phyloP scores from a whole-genome alignment of 805 yeast species.

The Wickerhamomyces canadensis region DNA sequence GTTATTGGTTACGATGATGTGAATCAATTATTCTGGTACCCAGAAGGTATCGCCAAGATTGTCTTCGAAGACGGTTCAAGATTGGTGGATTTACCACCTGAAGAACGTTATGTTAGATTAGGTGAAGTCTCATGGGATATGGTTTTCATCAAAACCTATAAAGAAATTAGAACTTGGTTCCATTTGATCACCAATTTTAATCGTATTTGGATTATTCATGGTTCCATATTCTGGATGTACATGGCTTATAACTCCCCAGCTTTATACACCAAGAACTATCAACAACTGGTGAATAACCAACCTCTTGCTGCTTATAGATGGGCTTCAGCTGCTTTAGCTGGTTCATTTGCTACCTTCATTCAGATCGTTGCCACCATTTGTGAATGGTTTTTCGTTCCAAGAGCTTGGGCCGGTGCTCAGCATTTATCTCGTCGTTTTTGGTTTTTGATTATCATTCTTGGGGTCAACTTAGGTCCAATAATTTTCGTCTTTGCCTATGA shows the following conservation, averaged over 20 bases:
- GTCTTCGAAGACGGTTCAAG: constrained; percentile 89
- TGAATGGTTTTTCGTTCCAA: constrained; percentile 96
- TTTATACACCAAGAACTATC: constrained; percentile 80
- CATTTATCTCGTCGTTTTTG: constrained; percentile 83
- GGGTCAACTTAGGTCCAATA: constrained; percentile 76
- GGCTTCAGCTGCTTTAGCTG: constrained; percentile 93
- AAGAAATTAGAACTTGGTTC: constrained; percentile 96
- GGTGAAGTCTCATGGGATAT: constrained; percentile 91
- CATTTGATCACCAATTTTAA: constrained; percentile 92
- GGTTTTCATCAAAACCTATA: constrained; percentile 93
- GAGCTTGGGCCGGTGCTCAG: constrained; percentile 99
- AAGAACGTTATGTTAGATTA: constrained; percentile 81
- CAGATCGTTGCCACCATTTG: constrained; percentile 84
- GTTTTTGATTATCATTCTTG: constrained; percentile 62
- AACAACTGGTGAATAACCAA: constrained; percentile 74
- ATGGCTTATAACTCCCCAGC: constrained; percentile 90
- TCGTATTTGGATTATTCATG: constrained; percentile 97
- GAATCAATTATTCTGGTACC: constrained; percentile 98
- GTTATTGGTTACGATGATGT: constrained; percentile 95
- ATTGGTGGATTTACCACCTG: constrained; percentile 81
- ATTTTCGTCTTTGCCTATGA: constrained; percentile 82
- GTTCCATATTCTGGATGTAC: constrained; percentile 90
- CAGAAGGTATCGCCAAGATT: constrained; percentile 95
- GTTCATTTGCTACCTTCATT: constrained; percentile 74
- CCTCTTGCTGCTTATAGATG: constrained; percentile 90